Percentiles rank a stretch among this genome's conserved stretches.
phyloP scores from a whole-genome alignment of 1,284 basidiomycete species.

The Tetrapyrgos nigripes region DNA sequence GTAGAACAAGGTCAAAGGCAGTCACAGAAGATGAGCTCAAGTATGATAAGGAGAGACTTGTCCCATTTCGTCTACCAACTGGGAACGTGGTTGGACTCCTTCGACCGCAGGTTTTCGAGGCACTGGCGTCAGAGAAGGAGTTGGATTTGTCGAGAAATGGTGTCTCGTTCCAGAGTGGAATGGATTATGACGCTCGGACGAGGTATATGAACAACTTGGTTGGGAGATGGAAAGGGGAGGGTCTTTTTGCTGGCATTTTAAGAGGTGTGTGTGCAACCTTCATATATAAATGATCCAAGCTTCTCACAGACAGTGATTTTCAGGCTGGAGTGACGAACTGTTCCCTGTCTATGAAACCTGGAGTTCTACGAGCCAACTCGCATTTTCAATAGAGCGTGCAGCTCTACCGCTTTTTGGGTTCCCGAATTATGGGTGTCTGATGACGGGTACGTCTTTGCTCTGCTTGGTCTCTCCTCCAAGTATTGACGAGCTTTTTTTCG shows the following conservation, averaged over 20 bases:
- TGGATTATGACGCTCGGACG: constrained; percentile 15
- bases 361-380: constrained; percentile 27
- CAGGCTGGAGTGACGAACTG: constrained; percentile 40
- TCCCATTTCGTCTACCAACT: neutral
- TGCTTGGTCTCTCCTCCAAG: neutral
- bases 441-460: constrained; percentile 37
- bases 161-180: neutral
- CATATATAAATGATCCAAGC: neutral
- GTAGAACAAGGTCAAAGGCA: neutral
- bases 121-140: neutral
- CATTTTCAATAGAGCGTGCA: constrained; percentile 49
- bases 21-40: neutral
- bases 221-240: constrained; percentile 31
- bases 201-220: constrained; percentile 35
- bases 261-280: constrained; percentile 25
- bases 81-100: neutral
- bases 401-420: constrained; percentile 51
- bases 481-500: neutral
- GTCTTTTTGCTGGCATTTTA: constrained; percentile 33
- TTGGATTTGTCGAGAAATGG: neutral
- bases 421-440: constrained; percentile 47
- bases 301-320: neutral
- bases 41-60: neutral
- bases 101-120: neutral
- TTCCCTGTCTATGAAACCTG: constrained; percentile 35